Evolutionary conservation across 257 asterid genomes (phyloP).

Genomic region (Eustoma russellianum): DNA sequence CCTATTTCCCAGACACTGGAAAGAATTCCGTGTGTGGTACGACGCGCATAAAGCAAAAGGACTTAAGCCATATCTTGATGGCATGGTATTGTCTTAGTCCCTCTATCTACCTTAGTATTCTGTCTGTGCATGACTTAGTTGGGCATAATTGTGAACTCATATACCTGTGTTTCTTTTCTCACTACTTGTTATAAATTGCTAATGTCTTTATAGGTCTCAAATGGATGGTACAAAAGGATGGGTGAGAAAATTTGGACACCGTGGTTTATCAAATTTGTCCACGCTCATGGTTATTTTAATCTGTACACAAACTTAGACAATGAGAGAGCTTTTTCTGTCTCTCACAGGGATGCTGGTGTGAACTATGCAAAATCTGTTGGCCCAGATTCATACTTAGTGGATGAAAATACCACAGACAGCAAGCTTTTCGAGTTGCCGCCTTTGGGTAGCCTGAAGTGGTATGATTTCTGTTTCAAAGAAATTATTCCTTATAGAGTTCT

Average conservation of each 20-base stretch:
- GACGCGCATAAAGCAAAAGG: conserved; percentile 68
- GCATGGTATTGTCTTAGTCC: conserved; percentile 52
- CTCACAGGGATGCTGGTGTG: conserved; percentile 93
- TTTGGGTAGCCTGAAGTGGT: conserved; percentile 67
- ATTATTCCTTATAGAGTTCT: conserved; percentile 44
- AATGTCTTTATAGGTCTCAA: conserved; percentile 55
- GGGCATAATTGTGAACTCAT: neutral
- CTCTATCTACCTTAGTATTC: neutral
- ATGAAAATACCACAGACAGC: conserved; percentile 36
- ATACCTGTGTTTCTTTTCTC: neutral
- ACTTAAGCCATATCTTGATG: conserved; percentile 71
- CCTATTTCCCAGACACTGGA: conserved; percentile 93
- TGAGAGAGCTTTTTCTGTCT: conserved; percentile 72
- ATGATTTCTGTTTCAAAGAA: conserved; percentile 71
- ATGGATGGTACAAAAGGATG: conserved; percentile 90
- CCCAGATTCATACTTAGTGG: conserved; percentile 71
- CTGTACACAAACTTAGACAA: conserved; percentile 67
- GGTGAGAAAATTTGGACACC: conserved; percentile 99
- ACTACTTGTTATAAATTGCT: conserved; percentile 2
- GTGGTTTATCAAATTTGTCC: conserved; percentile 90
- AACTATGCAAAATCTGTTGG: conserved; percentile 84
- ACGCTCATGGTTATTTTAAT: conserved; percentile 72
- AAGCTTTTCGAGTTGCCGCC: conserved; percentile 49
- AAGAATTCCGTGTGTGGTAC: conserved; percentile 92
- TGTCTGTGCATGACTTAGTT: neutral